These are phyloP conservation scores for Ceratocystis colombiana DNA, from an alignment of 2,329 filamentous ascomycete species.

Conservation along the genomic window DNA sequence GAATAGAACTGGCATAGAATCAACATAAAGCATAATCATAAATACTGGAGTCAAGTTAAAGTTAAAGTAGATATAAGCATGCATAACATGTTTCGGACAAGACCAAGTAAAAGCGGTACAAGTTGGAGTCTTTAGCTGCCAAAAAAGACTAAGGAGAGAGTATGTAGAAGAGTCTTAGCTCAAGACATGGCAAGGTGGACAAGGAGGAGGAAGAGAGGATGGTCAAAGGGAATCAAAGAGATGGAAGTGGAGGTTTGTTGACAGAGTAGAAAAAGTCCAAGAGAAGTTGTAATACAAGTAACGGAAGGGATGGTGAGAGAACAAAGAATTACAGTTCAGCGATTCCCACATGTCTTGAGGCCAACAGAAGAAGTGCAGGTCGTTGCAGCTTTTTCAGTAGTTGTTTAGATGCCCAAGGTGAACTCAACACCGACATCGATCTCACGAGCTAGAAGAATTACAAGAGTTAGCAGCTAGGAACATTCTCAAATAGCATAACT, in stretches of 20 bases:
- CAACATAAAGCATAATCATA: background rate
- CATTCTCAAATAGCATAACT: background rate
- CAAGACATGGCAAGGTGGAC: constrained; percentile 9
- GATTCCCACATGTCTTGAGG: constrained; percentile 10
- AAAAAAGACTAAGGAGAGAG: background rate
- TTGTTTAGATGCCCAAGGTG: constrained; percentile 74
- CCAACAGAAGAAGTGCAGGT: background rate
- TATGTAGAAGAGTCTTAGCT: constrained; percentile 1
- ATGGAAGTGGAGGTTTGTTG: background rate
- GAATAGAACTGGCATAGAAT: background rate
- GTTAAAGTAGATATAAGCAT: background rate
- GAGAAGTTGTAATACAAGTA: constrained; percentile 20
- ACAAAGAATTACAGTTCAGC: constrained; percentile 19
- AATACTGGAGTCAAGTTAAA: background rate
- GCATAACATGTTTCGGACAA: constrained; percentile 2
- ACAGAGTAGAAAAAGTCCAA: constrained; percentile 16
- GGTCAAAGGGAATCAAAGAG: constrained; percentile 18
- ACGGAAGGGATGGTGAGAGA: constrained; percentile 1
- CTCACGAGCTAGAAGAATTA: constrained; percentile 57
- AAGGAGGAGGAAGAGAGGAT: background rate
- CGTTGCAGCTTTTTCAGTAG: constrained; percentile 5
- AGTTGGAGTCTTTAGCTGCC: constrained; percentile 8
- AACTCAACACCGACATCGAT: constrained; percentile 97
- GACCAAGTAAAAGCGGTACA: background rate
- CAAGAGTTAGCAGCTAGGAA: constrained; percentile 11